Evolutionary conservation across 805 yeast species (phyloP), one percentile per base, ranked within the genome.

Genomic region (Kazachstania psychrophila): DNA sequence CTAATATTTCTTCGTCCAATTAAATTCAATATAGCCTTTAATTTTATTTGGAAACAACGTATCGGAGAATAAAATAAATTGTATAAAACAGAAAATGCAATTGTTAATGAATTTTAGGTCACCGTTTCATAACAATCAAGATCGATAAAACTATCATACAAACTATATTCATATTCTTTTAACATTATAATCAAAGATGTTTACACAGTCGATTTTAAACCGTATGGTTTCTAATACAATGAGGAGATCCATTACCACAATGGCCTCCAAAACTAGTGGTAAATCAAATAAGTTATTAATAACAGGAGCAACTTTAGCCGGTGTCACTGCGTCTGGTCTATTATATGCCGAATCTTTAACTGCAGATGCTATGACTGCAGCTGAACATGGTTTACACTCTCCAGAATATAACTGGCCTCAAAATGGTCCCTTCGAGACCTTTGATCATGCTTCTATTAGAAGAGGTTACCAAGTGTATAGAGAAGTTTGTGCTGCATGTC

Each of bases 401-500:
- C 95, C 97, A 46, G 78, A 78, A 41, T 88, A 72, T 63, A 81
- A 77, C 39, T 92, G 97, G 97, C 73, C 95, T 30, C 97, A 89
- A 68, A 77, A 74, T 56, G 96, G 96, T 51, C 82, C 86, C 79
- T 74, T 87, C 51, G 79, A 78, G 52, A 72, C 95, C 38, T 88
- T 86, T 51, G 96, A 88, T 70, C 96, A 88, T 66, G 87, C 86
- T 41, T 79, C 95, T 38, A 84, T 92, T 59, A 84, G 98, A 74
- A 87, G 98, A 76, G 98, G 98, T 53, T 92, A 81, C 79, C 96
- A 86, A 64, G 98, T 92, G 44, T 92, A 92, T 75, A 80, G 87
- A 66, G 98, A 92, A 69, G 98, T 92, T 38, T 92, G 98, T 74
- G 95, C 98, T 43, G 92, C 97, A 39, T 92, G 98, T 68, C 98